Percentiles rank a stretch among this genome's conserved stretches.
These are phyloP conservation scores for Candida andamanensis DNA, from an alignment of 805 yeast species.

Conservation along the genomic window DNA sequence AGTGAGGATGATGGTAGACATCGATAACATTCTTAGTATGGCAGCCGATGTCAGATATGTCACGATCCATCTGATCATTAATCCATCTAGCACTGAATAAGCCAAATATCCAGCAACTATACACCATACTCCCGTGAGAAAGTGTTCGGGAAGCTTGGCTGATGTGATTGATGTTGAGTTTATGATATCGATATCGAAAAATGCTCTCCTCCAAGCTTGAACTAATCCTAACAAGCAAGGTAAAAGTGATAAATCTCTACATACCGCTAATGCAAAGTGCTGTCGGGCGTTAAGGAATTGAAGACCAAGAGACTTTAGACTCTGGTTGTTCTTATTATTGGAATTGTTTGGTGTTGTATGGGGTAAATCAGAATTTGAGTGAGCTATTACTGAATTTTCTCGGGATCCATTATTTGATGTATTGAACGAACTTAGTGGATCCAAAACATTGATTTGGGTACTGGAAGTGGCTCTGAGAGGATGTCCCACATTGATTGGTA, in stretches of 20 bases:
- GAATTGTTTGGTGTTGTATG: conserved; percentile 2
- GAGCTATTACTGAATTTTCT: conserved; percentile 8
- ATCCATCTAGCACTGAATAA: conserved; percentile 78
- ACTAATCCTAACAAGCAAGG: conserved; percentile 58
- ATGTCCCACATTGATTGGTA: no score
- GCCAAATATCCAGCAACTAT: conserved; percentile 80
- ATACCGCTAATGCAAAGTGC: conserved; percentile 69
- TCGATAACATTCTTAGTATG: conserved; percentile 76
- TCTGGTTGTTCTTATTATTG: conserved; percentile 3
- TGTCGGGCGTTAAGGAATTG: conserved; percentile 70
- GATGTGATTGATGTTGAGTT: conserved; percentile 36
- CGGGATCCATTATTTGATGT: conserved; percentile 10
- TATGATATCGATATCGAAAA: conserved; percentile 13
- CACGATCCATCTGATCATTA: conserved; percentile 92
- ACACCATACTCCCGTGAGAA: conserved; percentile 90
- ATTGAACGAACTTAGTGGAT: conserved; percentile 3
- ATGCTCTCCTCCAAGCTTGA: conserved; percentile 35
- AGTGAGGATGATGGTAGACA: conserved; percentile 68
- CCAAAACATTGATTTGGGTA: not conserved
- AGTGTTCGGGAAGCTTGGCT: conserved; percentile 71
- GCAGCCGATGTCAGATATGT: conserved; percentile 87
- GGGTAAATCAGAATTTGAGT: conserved; percentile 7
- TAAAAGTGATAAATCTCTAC: conserved; percentile 70
- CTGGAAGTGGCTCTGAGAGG: not conserved
- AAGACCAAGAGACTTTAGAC: conserved; percentile 56